Evolutionary conservation across 2,329 filamentous ascomycete genomes (phyloP).

Genomic region (Hymenoscyphus scutula): DNA sequence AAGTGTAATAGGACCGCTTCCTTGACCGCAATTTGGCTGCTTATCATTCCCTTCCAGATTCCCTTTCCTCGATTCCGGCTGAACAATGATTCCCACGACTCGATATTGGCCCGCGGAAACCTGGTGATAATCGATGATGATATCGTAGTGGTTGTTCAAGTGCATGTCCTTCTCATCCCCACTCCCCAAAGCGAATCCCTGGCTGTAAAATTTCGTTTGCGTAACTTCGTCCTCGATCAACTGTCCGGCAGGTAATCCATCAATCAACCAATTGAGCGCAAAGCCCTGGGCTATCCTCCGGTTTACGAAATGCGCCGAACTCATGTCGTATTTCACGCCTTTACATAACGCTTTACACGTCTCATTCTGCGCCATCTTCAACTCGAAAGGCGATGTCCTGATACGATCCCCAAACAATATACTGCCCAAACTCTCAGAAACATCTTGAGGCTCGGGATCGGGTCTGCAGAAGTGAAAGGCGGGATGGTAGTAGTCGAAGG

Average conservation of each 20-base stretch:
- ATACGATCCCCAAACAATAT: conserved; percentile 97
- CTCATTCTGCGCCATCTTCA: conserved; percentile 84
- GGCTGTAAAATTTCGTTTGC: conserved; percentile 79
- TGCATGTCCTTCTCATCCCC: conserved; percentile 54
- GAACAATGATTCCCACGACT: conserved; percentile 88
- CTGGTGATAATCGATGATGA: conserved; percentile 87
- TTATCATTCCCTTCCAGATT: conserved; percentile 47
- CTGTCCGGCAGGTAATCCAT: conserved; percentile 89
- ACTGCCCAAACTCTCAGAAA: conserved; percentile 88
- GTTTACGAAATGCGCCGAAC: conserved; percentile 76
- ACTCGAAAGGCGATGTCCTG: conserved; percentile 89
- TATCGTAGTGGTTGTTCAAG: conserved; percentile 96
- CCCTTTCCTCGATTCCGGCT: conserved; percentile 64
- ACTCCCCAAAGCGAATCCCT: conserved; percentile 80
- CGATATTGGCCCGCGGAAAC: conserved; percentile 70
- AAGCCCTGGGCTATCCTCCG: conserved; percentile 79
- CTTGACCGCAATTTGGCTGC: conserved; percentile 55
- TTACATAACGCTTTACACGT: conserved; percentile 80
- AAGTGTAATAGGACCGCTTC: conserved; percentile 59
- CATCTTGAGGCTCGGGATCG: conserved; percentile 69
- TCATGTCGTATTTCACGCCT: conserved; percentile 61
- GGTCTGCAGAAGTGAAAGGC: conserved; percentile 87
- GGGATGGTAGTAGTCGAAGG: conserved; percentile 93
- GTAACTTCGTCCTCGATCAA: conserved; percentile 74
- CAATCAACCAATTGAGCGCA: conserved; percentile 92